phyloP scores from a whole-genome alignment of 176 grass and related monocot species.

The Avena atlantica region DNA sequence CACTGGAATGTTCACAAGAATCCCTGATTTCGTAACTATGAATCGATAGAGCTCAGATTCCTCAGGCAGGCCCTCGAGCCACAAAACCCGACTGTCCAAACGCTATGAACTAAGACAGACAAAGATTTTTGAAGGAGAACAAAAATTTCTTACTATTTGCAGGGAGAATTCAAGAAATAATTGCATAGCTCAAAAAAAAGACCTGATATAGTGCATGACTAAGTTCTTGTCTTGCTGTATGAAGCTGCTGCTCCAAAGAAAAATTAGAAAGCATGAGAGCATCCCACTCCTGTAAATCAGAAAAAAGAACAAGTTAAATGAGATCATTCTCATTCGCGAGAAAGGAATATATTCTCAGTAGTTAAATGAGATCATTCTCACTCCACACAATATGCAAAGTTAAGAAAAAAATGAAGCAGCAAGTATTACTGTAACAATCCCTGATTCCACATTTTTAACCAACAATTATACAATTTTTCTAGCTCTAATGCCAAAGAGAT shows the following conservation, averaged over 20 bases:
- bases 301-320: constrained; percentile 32
- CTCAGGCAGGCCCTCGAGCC: background rate
- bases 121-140: constrained; percentile 4
- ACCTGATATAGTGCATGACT: constrained; percentile 99
- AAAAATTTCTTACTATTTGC: background rate
- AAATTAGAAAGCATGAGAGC: constrained; percentile 96
- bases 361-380: constrained; percentile 24
- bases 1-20: constrained; percentile 21
- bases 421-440: constrained; percentile 8
- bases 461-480: background rate
- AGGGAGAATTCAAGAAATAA: constrained; percentile 18
- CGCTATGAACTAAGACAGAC: background rate
- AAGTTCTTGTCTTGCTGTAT: constrained; percentile 95
- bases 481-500: constrained; percentile 8
- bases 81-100: background rate
- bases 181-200: constrained; percentile 23
- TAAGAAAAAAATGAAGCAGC: background rate
- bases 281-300: constrained; percentile 86
- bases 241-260: constrained; percentile 95
- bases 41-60: background rate
- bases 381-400: background rate
- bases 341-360: constrained; percentile 1
- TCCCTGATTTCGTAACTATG: background rate
- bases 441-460: constrained; percentile 1
- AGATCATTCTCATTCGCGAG: background rate